phyloP scores from a whole-genome alignment of 495 filamentous ascomycete genomes.

The Penicillium ucsense region DNA sequence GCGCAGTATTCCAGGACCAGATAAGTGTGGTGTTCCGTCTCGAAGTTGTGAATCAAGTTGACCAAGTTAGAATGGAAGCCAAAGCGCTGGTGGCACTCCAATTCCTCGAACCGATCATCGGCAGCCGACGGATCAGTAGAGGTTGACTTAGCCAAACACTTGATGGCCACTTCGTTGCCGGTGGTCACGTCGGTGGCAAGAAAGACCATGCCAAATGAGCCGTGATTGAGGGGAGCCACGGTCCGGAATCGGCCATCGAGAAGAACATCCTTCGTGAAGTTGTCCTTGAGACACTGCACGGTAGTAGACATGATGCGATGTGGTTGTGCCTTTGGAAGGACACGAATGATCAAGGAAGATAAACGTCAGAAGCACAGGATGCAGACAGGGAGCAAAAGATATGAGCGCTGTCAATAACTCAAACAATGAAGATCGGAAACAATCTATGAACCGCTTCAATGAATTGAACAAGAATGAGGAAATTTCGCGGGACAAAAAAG shows the following conservation, averaged over 20 bases:
- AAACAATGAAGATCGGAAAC: conserved; percentile 13
- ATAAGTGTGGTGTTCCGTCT: conserved; percentile 82
- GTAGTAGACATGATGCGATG: conserved; percentile 36
- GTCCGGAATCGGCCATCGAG: conserved; percentile 83
- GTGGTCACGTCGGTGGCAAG: conserved; percentile 71
- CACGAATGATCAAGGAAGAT: conserved; percentile 2
- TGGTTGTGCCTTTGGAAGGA: conserved; percentile 9
- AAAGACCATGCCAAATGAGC: conserved; percentile 97
- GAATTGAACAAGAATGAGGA: no score
- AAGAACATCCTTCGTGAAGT: conserved; percentile 61
- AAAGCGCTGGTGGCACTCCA: conserved; percentile 69
- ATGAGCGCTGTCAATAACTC: conserved; percentile 5
- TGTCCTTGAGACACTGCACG: conserved; percentile 75
- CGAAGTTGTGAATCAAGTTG: conserved; percentile 83
- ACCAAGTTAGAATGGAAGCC: conserved; percentile 83
- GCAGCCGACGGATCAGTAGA: conserved; percentile 44
- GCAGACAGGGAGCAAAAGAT: conserved; percentile 1
- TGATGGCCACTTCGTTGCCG: conserved; percentile 78
- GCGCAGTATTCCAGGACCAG: conserved; percentile 92
- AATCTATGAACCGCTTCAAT: conserved; percentile 21
- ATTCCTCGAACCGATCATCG: conserved; percentile 82
- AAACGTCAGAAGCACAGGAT: conserved; percentile 16
- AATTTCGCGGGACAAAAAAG: conserved; percentile 22
- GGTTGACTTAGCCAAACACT: conserved; percentile 74
- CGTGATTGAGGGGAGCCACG: conserved; percentile 90